Conservation (phyloP, 2,329 filamentous ascomycete species). For the Microcyclospora pomicola region DNA sequence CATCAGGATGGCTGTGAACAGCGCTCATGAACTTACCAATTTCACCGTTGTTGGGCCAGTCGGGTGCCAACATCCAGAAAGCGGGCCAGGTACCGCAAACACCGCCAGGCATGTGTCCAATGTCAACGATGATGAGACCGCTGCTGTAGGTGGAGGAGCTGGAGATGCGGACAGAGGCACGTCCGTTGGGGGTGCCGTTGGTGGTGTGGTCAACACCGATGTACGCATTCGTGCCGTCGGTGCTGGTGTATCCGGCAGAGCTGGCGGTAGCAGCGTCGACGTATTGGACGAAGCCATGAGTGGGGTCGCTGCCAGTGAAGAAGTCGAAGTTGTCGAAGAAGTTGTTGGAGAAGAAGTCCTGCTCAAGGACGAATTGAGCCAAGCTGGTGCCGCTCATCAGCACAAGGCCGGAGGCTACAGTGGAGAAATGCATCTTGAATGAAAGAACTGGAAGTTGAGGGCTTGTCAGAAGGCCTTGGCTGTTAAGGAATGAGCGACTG, state of each 20-base stretch:
- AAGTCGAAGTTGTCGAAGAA: slow-evolving; percentile 43
- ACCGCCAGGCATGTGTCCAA: slow-evolving; percentile 58
- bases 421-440: slow-evolving; percentile 11
- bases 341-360: slow-evolving; percentile 29
- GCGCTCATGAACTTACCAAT: slow-evolving; percentile 13
- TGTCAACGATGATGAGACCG: slow-evolving; percentile 58
- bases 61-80: slow-evolving; percentile 50
- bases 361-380: slow-evolving; percentile 26
- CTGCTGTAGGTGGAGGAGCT: slow-evolving; percentile 50
- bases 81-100: slow-evolving; percentile 63
- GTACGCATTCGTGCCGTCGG: slow-evolving; percentile 11
- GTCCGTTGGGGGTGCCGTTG: slow-evolving; percentile 40
- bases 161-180: slow-evolving; percentile 56
- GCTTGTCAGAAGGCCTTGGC: too few species aligned
- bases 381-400: slow-evolving; percentile 15
- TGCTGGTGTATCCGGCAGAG: slow-evolving; percentile 12
- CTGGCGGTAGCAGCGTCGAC: slow-evolving; percentile 43
- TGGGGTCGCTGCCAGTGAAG: slow-evolving; percentile 49
- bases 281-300: slow-evolving; percentile 61
- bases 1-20: too few species aligned
- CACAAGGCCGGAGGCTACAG: slow-evolving; percentile 8
- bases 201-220: slow-evolving; percentile 22
- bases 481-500: too few species aligned
- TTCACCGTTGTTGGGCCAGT: slow-evolving; percentile 25
- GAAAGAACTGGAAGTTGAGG: slow-evolving; percentile 2